A percentile compares a stretch with the other conserved stretches of the same genome.
Conservation (phyloP, 306 rosid species). For the Cicer bijugum region DNA sequence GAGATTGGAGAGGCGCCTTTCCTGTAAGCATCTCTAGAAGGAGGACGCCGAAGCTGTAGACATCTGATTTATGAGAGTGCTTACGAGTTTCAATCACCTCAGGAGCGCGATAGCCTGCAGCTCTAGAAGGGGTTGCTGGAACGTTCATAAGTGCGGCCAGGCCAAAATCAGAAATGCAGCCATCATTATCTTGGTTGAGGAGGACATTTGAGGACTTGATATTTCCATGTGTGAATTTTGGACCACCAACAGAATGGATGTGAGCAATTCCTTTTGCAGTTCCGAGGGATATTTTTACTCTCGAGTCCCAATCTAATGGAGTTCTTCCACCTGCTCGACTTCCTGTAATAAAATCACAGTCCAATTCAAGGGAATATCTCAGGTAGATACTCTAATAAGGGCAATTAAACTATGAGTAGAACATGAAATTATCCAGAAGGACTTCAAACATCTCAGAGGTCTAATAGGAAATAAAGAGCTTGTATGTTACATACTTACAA, state of each 20-base stretch:
- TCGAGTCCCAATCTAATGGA: conserved; percentile 79
- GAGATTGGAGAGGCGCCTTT: conserved; percentile 91
- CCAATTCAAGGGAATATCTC: conserved; percentile 14
- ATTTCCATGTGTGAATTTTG: conserved; percentile 85
- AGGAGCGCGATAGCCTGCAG: conserved; percentile 93
- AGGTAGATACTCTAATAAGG: conserved; percentile 17
- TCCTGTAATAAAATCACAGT: conserved; percentile 56
- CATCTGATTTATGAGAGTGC: conserved; percentile 91
- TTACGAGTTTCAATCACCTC: conserved; percentile 90
- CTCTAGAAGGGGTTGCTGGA: conserved; percentile 74
- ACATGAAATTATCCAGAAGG: conserved; percentile 30
- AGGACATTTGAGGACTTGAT: conserved; percentile 90
- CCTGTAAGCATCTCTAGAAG: conserved; percentile 93
- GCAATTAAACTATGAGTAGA: background rate
- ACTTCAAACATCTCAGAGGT: conserved; percentile 19
- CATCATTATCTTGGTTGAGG: conserved; percentile 73
- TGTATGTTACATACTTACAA: no score
- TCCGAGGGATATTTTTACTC: conserved; percentile 77
- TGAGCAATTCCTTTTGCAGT: conserved; percentile 85
- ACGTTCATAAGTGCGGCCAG: conserved; percentile 80
- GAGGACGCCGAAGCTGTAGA: conserved; percentile 89
- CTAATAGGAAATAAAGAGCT: conserved; percentile 15
- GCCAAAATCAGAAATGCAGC: conserved; percentile 89
- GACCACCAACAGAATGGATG: conserved; percentile 81
- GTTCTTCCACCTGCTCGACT: conserved; percentile 70